Base-by-base conservation (phyloP, 345 rosid genomes). In the Lepidium didymum region DNA sequence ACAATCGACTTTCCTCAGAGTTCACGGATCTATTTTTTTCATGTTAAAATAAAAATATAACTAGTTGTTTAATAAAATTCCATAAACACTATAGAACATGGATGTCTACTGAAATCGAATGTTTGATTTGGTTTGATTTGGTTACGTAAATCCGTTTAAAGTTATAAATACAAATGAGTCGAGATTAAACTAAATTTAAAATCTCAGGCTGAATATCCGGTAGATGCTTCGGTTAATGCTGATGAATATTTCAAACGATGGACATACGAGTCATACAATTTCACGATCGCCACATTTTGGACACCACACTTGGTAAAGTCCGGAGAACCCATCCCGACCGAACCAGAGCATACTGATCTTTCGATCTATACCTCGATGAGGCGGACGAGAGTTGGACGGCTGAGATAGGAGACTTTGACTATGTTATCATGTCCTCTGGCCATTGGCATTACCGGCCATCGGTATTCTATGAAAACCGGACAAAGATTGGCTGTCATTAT, bases 401-500 rank as follows among this genome's bases (percentile, higher is more conserved):
- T 13, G 84, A 87, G 36, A 71, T 86, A 6, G 80, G 62, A 19
- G 84, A 72, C 2, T 90, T 90, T 33, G 87, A 88, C 50, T 86
- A 85, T 63, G 34, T 90, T 8, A 77, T 93, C 76, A 42, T 90
- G 68, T 83, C 82, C 0, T 77, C 86, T 0, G 97, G 98, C n/a
- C 93, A 86, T n/a, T 93, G 98, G 97, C 90, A 90, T 77, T 87
- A 16, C 67, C 87, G 96, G 0, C 85, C 98, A 0, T 35, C 72
- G 0, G 62, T 88, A 27, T 88, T 78, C 82, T 82, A 81, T 37
- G 86, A 93, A 69, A 66, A 80, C 10, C 31, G 40, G 36, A 49
- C 46, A 0, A 34, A 84, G 1, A 68, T 60, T 0, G 98, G 97
- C 19, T 93, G 98, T 77, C 84, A 80, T 25, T 88, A 46, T 51